These are phyloP conservation scores for Eimeria sp. DNA, from an alignment of 169 alveolate genomes.

Conservation along the genomic window DNA sequence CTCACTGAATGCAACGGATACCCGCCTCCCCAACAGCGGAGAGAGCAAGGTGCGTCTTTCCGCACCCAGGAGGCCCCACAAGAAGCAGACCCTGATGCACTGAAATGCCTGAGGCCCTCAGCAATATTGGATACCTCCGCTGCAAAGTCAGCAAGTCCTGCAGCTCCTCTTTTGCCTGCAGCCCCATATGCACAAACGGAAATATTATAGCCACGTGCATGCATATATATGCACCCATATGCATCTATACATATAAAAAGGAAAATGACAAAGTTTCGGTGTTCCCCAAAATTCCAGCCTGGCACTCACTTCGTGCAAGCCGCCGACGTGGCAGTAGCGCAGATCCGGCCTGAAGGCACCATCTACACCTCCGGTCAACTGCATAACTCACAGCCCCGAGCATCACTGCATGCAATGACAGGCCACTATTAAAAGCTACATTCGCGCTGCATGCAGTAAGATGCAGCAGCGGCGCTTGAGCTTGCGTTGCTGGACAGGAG, in stretches of 20 bases:
- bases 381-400: not conserved
- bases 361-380: not conserved
- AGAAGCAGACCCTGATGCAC: constrained; percentile 79
- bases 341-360: constrained; percentile 12
- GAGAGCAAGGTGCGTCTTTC: constrained; percentile 96
- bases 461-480: not conserved
- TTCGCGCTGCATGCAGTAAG: too few relatives aligned
- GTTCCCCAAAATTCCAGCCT: not conserved
- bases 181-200: not conserved
- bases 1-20: constrained; percentile 81
- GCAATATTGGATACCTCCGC: constrained; percentile 38
- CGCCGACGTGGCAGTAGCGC: constrained; percentile 65
- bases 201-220: not conserved
- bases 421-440: too few relatives aligned
- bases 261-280: not conserved
- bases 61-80: constrained; percentile 94
- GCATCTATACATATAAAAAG: not conserved
- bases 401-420: not conserved
- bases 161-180: constrained; percentile 79
- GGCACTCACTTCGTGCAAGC: constrained; percentile 8
- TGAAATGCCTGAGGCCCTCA: constrained; percentile 61
- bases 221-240: not conserved
- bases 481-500: not conserved
- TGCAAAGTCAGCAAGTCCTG: constrained; percentile 69
- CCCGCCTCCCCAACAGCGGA: constrained; percentile 95